Evolutionary conservation across 75 land plant genomes (phyloP), one percentile per base, ranked within the genome.

Genomic region (Larix kaempferi): DNA sequence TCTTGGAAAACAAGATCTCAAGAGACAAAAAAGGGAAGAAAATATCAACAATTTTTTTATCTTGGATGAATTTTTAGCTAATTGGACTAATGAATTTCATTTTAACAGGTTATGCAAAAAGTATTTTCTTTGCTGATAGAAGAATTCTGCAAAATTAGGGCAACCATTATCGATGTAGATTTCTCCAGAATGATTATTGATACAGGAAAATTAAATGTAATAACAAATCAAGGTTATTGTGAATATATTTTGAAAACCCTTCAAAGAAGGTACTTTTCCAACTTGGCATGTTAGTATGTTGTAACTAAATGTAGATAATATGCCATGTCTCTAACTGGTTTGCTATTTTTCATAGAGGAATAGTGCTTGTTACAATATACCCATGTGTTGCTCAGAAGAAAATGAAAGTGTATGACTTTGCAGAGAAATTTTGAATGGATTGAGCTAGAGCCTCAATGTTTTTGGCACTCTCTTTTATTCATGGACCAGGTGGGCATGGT

Each of bases 381-480:
- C 54, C 23, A 29, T 17, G 44, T 77, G 55, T 4, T 29, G 26
- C 58, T 77, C 52, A 29, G 35, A 73, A 8, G 17, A 71, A 79
- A 22, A 4, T n/a, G 33, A 6, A 64, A 54, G 61, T 41, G 39
- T 39, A 13, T 83, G 22, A 22, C 25, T 58, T 56, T 27, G 49
- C 71, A 97, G n/a, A 98, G 80, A 98, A 97, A 73, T 76, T 97
- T 97, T 89, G 99, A 97, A 78, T 97, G 99, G 99, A 94, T 97
- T 82, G 98, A 97, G 88, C 80, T 97, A 78, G 98, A 95, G 62
- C 98, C 98, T 54, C 71, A 89, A 65, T 85, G 91, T 55, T 95
- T 84, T 59, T 97, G 99, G 99, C 92, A 97, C 82, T 91, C 95
- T 55, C 83, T 97, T 54, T 85, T 97, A 33, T 97, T 92, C 56